Conservation (phyloP, 2,329 filamentous ascomycete species). For the Allantophomopsis cytisporea region DNA sequence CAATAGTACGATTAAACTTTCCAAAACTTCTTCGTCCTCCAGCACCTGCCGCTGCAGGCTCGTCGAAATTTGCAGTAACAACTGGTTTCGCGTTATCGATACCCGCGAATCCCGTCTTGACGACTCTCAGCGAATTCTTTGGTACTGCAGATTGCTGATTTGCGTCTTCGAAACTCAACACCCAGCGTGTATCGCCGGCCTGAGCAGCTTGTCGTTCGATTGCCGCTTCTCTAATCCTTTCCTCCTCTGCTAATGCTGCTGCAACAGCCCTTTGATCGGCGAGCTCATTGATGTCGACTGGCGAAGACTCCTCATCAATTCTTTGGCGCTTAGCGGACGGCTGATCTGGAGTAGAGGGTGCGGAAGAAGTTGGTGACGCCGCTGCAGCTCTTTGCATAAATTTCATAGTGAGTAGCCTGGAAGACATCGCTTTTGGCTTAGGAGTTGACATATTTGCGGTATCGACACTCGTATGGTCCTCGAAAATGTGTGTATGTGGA, state of each 20-base stretch:
- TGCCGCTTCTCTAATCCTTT: slow-evolving; percentile 47
- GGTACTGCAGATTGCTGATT: slow-evolving; percentile 13
- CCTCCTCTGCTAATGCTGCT: slow-evolving; percentile 51
- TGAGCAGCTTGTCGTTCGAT: slow-evolving; percentile 47
- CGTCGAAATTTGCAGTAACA: slow-evolving; percentile 11
- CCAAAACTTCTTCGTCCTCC: slow-evolving; percentile 33
- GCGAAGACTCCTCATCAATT: slow-evolving; percentile 18
- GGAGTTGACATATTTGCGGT: too few relatives aligned
- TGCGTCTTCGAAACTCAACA: slow-evolving; percentile 41
- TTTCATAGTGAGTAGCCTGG: slow-evolving; percentile 84
- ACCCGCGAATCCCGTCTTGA: slow-evolving; percentile 44
- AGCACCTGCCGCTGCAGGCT: slow-evolving; percentile 18
- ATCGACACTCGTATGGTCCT: too few relatives aligned
- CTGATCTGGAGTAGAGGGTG: slow-evolving; percentile 31
- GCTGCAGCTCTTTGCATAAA: slow-evolving; percentile 88
- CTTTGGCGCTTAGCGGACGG: slow-evolving; percentile 53
- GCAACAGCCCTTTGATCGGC: slow-evolving; percentile 47
- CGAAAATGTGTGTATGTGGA: too few relatives aligned
- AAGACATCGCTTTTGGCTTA: slow-evolving; percentile 61
- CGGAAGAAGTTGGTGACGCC: slow-evolving; percentile 30
- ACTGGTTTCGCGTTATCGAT: slow-evolving; percentile 23
- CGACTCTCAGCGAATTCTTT: slow-evolving; percentile 34
- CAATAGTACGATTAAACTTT: slow-evolving; percentile 25
- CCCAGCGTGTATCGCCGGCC: slow-evolving; percentile 63
- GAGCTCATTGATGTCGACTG: slow-evolving; percentile 26